A percentile compares a stretch with the other conserved stretches of the same genome.
Conservation (phyloP, 2,329 filamentous ascomycete species). For the Cephalotrichum gorgonifer region DNA sequence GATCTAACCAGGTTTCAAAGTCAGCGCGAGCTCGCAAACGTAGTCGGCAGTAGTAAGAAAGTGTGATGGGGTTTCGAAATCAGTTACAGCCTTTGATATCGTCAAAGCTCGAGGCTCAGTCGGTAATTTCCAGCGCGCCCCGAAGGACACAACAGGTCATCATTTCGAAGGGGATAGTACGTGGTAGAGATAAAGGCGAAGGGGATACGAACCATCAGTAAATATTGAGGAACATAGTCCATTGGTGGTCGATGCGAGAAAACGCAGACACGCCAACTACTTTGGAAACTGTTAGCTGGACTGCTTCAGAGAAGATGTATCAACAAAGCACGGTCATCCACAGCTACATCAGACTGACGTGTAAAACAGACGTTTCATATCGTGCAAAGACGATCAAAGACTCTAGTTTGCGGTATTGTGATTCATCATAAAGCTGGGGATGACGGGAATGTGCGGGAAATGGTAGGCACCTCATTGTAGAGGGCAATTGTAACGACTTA, state of each 20-base stretch:
- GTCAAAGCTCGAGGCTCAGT: constrained; percentile 64
- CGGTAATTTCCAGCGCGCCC: constrained; percentile 92
- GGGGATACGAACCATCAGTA: background rate
- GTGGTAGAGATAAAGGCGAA: background rate
- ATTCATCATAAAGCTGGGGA: constrained; percentile 56
- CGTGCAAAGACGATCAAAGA: constrained; percentile 69
- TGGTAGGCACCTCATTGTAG: no score
- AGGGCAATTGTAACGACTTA: background rate
- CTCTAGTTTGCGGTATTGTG: constrained; percentile 87
- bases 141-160: constrained; percentile 54
- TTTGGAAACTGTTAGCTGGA: background rate
- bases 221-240: background rate
- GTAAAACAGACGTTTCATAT: constrained; percentile 75
- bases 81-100: constrained; percentile 83
- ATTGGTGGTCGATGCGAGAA: background rate
- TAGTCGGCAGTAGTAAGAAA: background rate
- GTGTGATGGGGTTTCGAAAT: constrained; percentile 28
- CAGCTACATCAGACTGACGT: constrained; percentile 75
- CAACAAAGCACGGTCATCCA: constrained; percentile 8
- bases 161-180: constrained; percentile 3
- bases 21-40: background rate
- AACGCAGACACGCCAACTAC: background rate
- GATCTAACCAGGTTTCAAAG: constrained; percentile 9
- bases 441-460: background rate
- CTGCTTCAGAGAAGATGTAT: constrained; percentile 3